Evolutionary conservation across 805 yeast species (phyloP), one percentile per base, ranked within the genome.

Genomic region (Pachysolen tannophilus): DNA sequence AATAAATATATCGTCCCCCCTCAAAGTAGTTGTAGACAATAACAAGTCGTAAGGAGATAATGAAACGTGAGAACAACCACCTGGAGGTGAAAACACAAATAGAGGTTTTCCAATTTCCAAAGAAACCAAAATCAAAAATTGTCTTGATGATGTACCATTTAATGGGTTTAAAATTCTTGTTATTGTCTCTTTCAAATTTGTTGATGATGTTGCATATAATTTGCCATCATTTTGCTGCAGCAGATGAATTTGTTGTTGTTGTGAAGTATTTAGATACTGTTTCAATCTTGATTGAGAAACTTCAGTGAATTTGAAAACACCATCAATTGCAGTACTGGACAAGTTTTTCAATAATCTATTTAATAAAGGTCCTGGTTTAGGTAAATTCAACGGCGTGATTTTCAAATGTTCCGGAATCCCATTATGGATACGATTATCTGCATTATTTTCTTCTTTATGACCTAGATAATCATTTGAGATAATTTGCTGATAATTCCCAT

Each of bases 1-100:
- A 43, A 76, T 58, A 45, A 64, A 76, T 5, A 80, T 57, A 33
- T 62, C 68, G 49, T 81, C 85, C 3, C 88, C 87, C 34, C 82
- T 61, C 16, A 51, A 46, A 8, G 72, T 67, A 3, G 69, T 67
- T 7, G 79, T 70, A 1, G 77, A 67, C 33, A 80, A 50, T 20
- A 69, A 68, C 26, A 72, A 47, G 46, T 79, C 84, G 49, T 65
- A 72, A 1, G 83, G 82, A 0, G 82, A 77, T 6, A 80, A 47
- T 2, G 81, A 73, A 2, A 81, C 49, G 17, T 64, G 55, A 0
- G 85, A 75, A 20, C 80, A 65, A 0, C 84, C 84, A 15, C 71
- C 75, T 0, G 81, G 75, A 0, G 84, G 75, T 28, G 67, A 63
- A 50, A 80, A 76, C 8, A 63, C 44, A 17, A 61, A 58, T 15